Evolutionary conservation across 176 grass and related monocot species (phyloP), one percentile per base, ranked within the genome.

Genomic region (Elymus sibiricus): DNA sequence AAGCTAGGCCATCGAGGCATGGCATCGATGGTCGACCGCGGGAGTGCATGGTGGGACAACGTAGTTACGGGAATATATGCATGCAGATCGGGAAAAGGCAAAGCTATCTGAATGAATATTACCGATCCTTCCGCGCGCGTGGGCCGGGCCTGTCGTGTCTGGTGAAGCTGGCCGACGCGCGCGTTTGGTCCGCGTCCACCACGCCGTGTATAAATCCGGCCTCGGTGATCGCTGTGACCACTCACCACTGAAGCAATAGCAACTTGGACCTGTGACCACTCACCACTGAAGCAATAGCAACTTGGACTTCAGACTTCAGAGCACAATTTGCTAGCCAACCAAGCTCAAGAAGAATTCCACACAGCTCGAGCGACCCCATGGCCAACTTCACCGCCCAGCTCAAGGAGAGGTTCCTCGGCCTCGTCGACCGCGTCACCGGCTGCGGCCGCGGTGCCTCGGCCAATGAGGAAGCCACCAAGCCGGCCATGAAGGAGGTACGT

Each of bases 381-480:
- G 84, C 78, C 31, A 79, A 40, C 60, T 66, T 90, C 70, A 35
- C 82, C 2, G 42, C 11, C 5, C 76, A 90, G 69, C 60, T 90
- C 42, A 90, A 90, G 84, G 88, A 68, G n/a, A 71, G n/a, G 78
- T 40, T 82, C 46, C 34, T 81, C 49, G 82, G 59, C 83, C 78
- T 90, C 32, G n/a, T 86, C 51, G 77, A 42, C n/a, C 78, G 78
- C 58, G 44, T 81, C 67, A 43, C 47, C 60, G 71, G 83, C 84
- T 66, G 43, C 32, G 43, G 76, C 24, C 55, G 55, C 27, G 43
- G 58, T 27, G 39, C 38, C 19, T 37, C 56, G 9, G 56, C 38
- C 59, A 77, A 86, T 49, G 51, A 53, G 64, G 64, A 75, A 13
- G 7, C 38, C 19, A 24, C 64, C 35, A 21, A 24, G 26, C 6